phyloP scores from a whole-genome alignment of 176 grass and related monocot species.

The Musa beccarii region DNA sequence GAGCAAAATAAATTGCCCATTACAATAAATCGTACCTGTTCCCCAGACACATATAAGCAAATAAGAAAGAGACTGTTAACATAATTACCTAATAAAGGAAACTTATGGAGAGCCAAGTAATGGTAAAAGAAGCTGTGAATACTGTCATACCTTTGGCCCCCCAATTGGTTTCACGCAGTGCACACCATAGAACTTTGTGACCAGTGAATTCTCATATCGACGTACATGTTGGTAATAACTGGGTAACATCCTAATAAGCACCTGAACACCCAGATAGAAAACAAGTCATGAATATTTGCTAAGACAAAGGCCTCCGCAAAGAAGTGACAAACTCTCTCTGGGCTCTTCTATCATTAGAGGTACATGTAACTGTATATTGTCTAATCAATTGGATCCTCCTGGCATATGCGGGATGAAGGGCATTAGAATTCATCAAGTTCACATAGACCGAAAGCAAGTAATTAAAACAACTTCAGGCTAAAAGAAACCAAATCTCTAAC shows the following conservation, averaged over 20 bases:
- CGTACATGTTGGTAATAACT: slow-evolving; percentile 15
- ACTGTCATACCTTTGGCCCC: slow-evolving; percentile 44
- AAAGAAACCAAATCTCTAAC: too few relatives aligned
- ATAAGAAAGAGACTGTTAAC: not conserved
- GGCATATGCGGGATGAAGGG: too few relatives aligned
- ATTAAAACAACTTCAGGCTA: too few relatives aligned
- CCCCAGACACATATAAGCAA: not conserved
- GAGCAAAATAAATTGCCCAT: slow-evolving; percentile 99
- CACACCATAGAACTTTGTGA: slow-evolving; percentile 14
- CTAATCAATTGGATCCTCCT: not conserved
- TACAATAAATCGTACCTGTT: slow-evolving; percentile 87
- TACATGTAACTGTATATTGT: not conserved
- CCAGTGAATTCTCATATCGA: slow-evolving; percentile 3
- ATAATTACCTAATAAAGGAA: not conserved
- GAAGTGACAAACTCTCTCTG: not conserved
- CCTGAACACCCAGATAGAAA: not conserved
- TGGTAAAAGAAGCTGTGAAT: not conserved
- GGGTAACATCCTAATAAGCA: slow-evolving; percentile 11
- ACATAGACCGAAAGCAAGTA: too few relatives aligned
- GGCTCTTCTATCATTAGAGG: not conserved
- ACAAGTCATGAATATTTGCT: not conserved
- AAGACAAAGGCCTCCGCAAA: not conserved
- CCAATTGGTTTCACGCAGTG: slow-evolving; percentile 74
- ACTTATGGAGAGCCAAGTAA: not conserved
- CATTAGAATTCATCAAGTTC: too few relatives aligned